A percentile compares a stretch with the other conserved stretches of the same genome.
These are phyloP conservation scores for Neurospora sp. DNA, from an alignment of 495 filamentous ascomycete species.

Conservation along the genomic window DNA sequence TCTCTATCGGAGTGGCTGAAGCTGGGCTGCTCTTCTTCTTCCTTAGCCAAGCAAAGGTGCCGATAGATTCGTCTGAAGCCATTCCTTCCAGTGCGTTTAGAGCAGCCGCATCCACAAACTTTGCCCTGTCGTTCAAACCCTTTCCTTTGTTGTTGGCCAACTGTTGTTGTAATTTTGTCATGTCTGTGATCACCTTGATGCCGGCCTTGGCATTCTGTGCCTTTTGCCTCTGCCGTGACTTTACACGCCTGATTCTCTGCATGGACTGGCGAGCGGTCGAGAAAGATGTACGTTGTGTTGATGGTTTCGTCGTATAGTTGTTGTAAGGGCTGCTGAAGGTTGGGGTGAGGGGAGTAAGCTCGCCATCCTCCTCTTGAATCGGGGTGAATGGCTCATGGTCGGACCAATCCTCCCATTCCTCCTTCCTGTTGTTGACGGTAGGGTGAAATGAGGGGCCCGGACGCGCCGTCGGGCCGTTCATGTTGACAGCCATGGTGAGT, in stretches of 20 bases:
- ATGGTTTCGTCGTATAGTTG: constrained; percentile 4
- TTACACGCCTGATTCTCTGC: constrained; percentile 29
- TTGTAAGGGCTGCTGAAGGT: constrained; percentile 5
- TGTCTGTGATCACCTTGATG: constrained; percentile 56
- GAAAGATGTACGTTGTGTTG: constrained; percentile 9
- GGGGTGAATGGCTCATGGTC: constrained; percentile 27
- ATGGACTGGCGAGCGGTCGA: constrained; percentile 21
- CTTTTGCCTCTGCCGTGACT: constrained; percentile 40
- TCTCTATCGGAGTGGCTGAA: constrained; percentile 12
- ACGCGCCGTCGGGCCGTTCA: constrained; percentile 8
- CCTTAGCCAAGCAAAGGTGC: constrained; percentile 35
- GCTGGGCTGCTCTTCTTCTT: constrained; percentile 15
- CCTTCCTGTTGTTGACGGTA: constrained; percentile 12
- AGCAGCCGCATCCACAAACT: constrained; percentile 41
- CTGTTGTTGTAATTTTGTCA: constrained; percentile 22
- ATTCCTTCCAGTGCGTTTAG: constrained; percentile 40
- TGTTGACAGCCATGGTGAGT: constrained; percentile 4
- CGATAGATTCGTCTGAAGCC: constrained; percentile 27
- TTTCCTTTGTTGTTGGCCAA: constrained; percentile 8
- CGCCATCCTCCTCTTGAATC: constrained; percentile 11
- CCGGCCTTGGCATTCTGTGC: constrained; percentile 49
- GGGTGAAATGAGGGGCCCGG: background rate
- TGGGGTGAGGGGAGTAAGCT: constrained; percentile 18
- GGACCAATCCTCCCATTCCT: constrained; percentile 42
- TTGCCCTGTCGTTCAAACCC: constrained; percentile 4